A percentile compares a stretch with the other conserved stretches of the same genome.
Conservation (phyloP, 2,329 filamentous ascomycete species). For the Ascochyta viciae-villosae region DNA sequence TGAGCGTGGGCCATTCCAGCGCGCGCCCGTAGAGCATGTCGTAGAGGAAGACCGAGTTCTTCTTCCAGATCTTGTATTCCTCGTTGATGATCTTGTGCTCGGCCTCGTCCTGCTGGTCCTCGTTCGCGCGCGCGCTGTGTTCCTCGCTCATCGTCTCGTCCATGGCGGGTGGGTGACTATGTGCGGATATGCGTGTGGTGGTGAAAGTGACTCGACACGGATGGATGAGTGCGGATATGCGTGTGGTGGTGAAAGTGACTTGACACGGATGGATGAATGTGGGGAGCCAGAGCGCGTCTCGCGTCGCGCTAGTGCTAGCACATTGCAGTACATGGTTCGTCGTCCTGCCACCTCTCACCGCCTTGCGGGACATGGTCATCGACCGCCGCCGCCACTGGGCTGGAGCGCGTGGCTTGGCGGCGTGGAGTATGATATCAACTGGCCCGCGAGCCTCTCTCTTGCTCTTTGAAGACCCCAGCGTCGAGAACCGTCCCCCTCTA, state of each 20-base stretch:
- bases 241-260: not conserved
- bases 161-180: constrained; percentile 29
- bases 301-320: not conserved
- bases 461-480: constrained; percentile 51
- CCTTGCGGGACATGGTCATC: constrained; percentile 7
- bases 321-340: too few relatives aligned
- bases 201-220: too few relatives aligned
- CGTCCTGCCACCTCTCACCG: constrained; percentile 1
- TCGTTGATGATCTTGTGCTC: constrained; percentile 94
- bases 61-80: constrained; percentile 99
- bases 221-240: too few relatives aligned
- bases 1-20: constrained; percentile 95
- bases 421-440: constrained; percentile 26
- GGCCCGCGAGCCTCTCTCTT: constrained; percentile 17
- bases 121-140: constrained; percentile 55
- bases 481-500: constrained; percentile 43
- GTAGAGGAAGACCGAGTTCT: constrained; percentile 97
- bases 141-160: constrained; percentile 48
- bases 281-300: constrained; percentile 9
- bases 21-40: constrained; percentile 96
- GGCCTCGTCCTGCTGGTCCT: constrained; percentile 75
- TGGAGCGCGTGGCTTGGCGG: constrained; percentile 13
- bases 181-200: not conserved
- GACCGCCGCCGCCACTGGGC: constrained; percentile 5
- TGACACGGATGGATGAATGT: not conserved